Base-by-base conservation (phyloP, 179 eudicot species). In the Actinidia arguta region DNA sequence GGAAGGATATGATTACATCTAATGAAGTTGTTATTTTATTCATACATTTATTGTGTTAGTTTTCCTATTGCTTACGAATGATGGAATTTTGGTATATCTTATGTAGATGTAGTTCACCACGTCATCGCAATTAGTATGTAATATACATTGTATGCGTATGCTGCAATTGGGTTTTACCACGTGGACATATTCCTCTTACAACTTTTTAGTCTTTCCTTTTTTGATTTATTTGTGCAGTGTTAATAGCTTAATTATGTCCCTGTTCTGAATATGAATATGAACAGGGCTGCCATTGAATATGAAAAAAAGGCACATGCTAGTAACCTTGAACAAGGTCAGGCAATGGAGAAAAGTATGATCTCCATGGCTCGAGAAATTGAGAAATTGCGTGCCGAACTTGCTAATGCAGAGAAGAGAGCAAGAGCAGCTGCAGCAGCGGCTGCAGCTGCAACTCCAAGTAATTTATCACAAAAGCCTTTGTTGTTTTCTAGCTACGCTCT, bases 251-350 rank as follows among this genome's bases (percentile, higher is more conserved):
- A 67, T 76, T 75, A 10, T 66, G 52, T 42, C 80, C 69, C 17
- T 51, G 17, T 73, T 56, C 58, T 75, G 80, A 67, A 31, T 77
- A 48, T 22, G 16, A 25, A 31, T 48, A 27, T 50, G 9, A 81
- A 83, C 86, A 95, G 98, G 89, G 93, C 92, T 78, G 99, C 99
- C 4, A 68, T 96, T 74, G 96, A 95, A 64, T 85, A 86, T 63
- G 98, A 96, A 85, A 93, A 90, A 79, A 89, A 92, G 88, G 89
- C 87, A 48, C 86, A 87, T 66, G 85, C 87, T 52, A 84, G 31
- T 22, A 93, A 95, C 80, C 79, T 83, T 59, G 92, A 92, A 81
- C 85, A 85, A 20, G 80, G 90, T 80, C 86, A 83, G 80, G 90
- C 86, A 70, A 91, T 96, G 98, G 98, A 96, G 85, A 89, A 82